These are phyloP conservation scores for Aphanomyces stellatus DNA, from an alignment of 352 stramenopile species.

Conservation along the genomic window DNA sequence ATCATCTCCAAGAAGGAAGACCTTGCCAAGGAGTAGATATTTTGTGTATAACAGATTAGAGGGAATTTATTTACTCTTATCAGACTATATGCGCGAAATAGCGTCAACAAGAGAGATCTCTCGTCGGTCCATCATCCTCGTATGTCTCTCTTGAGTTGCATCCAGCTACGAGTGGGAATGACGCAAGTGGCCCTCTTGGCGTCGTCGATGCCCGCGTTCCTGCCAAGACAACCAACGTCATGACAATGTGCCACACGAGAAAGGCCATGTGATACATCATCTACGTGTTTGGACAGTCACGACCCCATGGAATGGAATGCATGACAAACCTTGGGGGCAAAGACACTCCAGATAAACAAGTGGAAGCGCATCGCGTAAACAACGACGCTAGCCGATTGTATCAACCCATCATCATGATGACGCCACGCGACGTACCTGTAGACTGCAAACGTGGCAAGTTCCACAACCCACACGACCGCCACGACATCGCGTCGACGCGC, in stretches of 20 bases:
- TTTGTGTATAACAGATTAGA: constrained; percentile 6
- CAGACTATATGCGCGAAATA: not conserved
- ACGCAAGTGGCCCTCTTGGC: no score
- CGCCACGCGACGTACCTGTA: constrained; percentile 13
- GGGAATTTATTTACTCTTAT: constrained; percentile 4
- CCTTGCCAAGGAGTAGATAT: constrained; percentile 24
- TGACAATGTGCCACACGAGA: not conserved
- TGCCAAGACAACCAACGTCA: not conserved
- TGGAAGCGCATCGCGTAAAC: constrained; percentile 86
- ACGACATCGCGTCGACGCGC: no score
- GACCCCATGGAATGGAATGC: not conserved
- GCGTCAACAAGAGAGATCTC: not conserved
- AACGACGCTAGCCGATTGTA: constrained; percentile 55
- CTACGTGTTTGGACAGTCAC: constrained; percentile 1
- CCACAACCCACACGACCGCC: not conserved
- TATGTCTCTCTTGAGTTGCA: no score
- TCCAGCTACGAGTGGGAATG: no score
- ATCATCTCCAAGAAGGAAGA: constrained; percentile 97
- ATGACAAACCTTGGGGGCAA: constrained; percentile 71
- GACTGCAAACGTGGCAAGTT: not conserved
- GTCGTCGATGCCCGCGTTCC: no score
- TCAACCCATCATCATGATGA: not conserved
- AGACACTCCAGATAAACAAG: constrained; percentile 88
- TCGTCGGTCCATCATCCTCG: no score
- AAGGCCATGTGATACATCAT: constrained; percentile 17